Evolutionary conservation across 1,139 yeast species (phyloP).

Genomic region (Candida dubliniensis): DNA sequence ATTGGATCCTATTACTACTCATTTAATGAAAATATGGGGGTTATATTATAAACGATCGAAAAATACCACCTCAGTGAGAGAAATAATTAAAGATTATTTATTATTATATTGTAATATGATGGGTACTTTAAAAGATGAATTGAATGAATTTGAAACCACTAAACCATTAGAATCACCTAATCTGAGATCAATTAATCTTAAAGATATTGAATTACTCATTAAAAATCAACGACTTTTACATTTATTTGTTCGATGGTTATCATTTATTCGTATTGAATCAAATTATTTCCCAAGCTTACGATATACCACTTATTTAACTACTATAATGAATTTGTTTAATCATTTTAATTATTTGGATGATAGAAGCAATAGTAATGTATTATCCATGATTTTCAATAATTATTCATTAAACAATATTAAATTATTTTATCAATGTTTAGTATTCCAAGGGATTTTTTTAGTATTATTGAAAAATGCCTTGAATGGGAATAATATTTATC

Average conservation of each 20-base stretch:
- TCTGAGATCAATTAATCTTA: not conserved
- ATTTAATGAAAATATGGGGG: conserved; percentile 22
- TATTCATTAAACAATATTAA: conserved; percentile 16
- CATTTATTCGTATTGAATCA: conserved; percentile 30
- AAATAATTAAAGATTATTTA: conserved; percentile 23
- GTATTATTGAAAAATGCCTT: conserved; percentile 19
- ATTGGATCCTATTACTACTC: conserved; percentile 13
- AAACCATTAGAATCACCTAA: not conserved
- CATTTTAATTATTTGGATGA: conserved; percentile 25
- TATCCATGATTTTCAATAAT: conserved; percentile 4
- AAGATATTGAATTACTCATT: conserved; percentile 19
- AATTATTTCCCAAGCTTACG: conserved; percentile 36
- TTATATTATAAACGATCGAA: conserved; percentile 26
- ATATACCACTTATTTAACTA: conserved; percentile 28
- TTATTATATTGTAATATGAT: conserved; percentile 21
- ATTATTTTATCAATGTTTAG: conserved; percentile 22
- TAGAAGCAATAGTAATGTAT: conserved; percentile 2
- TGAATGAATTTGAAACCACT: conserved; percentile 7
- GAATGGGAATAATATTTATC: not conserved
- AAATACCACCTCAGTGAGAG: conserved; percentile 16
- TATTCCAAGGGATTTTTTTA: conserved; percentile 27
- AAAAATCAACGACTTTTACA: conserved; percentile 23
- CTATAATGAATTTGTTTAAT: conserved; percentile 28
- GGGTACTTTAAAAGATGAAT: conserved; percentile 13
- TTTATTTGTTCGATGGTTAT: conserved; percentile 31